Percentiles rank a stretch among this genome's conserved stretches.
Evolutionary conservation across 768 basidiomycete species (phyloP).

Genomic region (Sistotremastrum suecicum): DNA sequence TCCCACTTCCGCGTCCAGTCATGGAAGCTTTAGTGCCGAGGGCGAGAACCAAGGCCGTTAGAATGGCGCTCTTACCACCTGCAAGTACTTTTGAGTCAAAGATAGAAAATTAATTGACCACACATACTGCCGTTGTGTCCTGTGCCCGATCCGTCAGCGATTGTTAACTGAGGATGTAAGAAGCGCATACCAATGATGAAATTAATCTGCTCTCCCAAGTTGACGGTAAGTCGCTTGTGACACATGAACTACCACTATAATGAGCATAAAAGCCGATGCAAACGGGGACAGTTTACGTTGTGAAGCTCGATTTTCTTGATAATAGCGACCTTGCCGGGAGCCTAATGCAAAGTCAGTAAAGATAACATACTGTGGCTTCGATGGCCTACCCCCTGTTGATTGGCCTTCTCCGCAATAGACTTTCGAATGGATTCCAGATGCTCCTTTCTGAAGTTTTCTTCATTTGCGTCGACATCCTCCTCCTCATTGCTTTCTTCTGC

Average conservation of each 20-base stretch:
- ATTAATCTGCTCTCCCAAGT: slow-evolving; percentile 88
- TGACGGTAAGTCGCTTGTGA: slow-evolving; percentile 70
- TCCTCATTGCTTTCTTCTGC: slow-evolving; percentile 7
- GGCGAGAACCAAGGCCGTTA: slow-evolving; percentile 86
- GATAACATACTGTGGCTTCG: background rate
- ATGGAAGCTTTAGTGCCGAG: slow-evolving; percentile 87
- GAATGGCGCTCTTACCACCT: slow-evolving; percentile 93
- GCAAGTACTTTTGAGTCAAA: background rate
- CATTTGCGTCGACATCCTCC: slow-evolving; percentile 28
- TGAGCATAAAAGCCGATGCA: slow-evolving; percentile 53
- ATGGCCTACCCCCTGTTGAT: slow-evolving; percentile 30
- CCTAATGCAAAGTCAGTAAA: background rate
- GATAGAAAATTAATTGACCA: background rate
- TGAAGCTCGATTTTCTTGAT: slow-evolving; percentile 38
- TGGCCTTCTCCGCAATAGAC: slow-evolving; percentile 31
- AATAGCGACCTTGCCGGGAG: background rate
- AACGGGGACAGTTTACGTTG: slow-evolving; percentile 82
- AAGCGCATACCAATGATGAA: slow-evolving; percentile 72
- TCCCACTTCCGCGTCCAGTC: slow-evolving; percentile 77
- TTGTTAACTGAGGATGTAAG: background rate
- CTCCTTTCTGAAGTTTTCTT: slow-evolving; percentile 57
- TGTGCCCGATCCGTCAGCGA: slow-evolving; percentile 14
- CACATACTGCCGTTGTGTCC: slow-evolving; percentile 87
- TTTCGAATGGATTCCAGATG: slow-evolving; percentile 42
- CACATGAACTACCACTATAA: slow-evolving; percentile 72